These are phyloP conservation scores for Umbilicus rupestris DNA, from an alignment of 164 flowering plant genomes.

Conservation along the genomic window DNA sequence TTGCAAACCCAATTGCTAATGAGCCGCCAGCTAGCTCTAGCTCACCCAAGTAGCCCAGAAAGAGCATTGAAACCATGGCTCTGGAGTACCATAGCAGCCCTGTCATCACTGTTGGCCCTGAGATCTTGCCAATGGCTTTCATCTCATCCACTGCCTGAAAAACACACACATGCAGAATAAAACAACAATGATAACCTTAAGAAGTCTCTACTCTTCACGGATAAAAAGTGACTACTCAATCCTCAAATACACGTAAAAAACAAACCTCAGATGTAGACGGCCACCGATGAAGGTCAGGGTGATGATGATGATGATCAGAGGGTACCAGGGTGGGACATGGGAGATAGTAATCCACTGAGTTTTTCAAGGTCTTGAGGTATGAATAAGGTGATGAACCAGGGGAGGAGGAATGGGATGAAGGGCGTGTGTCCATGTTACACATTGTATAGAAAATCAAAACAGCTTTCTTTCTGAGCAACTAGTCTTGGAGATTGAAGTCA, in stretches of 20 bases:
- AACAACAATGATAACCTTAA: not conserved
- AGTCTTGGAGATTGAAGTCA: not conserved
- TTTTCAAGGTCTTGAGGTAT: not conserved
- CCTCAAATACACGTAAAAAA: not conserved
- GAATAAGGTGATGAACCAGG: not conserved
- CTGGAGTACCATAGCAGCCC: constrained; percentile 73
- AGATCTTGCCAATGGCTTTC: constrained; percentile 65
- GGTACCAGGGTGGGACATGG: not conserved
- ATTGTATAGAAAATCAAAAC: too few relatives aligned
- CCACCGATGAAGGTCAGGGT: constrained; percentile 50
- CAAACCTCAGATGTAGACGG: constrained; percentile 81
- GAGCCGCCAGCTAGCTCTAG: constrained; percentile 90
- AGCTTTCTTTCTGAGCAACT: not conserved
- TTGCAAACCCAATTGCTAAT: constrained; percentile 83
- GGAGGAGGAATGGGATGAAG: not conserved
- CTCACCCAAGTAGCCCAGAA: constrained; percentile 82
- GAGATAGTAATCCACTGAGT: not conserved
- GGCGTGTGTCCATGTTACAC: not conserved
- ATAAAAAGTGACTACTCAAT: not conserved
- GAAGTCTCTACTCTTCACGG: not conserved
- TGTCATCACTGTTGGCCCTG: constrained; percentile 71
- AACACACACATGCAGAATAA: constrained; percentile 8
- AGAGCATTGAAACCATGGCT: constrained; percentile 90
- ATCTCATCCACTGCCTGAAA: constrained; percentile 69
- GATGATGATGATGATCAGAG: constrained; percentile 13